Base-by-base conservation (phyloP, 2,329 filamentous ascomycete species). In the Trichoderma sp. region DNA sequence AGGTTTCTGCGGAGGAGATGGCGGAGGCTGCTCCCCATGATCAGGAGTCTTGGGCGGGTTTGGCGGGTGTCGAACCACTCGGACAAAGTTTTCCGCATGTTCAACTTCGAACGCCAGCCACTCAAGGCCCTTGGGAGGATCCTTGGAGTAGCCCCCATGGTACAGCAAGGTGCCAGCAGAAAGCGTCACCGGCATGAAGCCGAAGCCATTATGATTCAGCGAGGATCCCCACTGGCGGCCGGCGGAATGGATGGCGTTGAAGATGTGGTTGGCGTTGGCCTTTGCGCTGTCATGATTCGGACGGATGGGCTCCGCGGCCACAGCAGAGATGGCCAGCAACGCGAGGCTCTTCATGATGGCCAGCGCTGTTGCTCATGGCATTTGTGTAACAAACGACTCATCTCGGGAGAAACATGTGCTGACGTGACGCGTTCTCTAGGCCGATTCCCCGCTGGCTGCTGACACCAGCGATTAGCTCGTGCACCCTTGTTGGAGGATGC, bases 81-180 rank as follows among this genome's bases (percentile, higher is more conserved):
- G n/a, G 0, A 43, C 64, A 16, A 66, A 66, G 39, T 37, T 51
- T 72, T 90, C 82, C 0, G 91, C 89, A 77, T 94, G 91, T 73
- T 94, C 91, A 4, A 90, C 85, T 76, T 94, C 91, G 74, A 93
- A 94, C 0, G 91, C 91, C 1, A 94, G 81, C 90, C 91, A 93
- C 73, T 93, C 89, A 3, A 83, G 85, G 0, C 83, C 84, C 2
- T 78, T 77, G 0, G 91, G 83, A 0, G 83, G 80, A 1, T 83
- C 77, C 0, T 80, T 72, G 0, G 74, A 76, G 10, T 72, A 72
- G 0, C 83, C 84, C 14, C 91, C 91, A 75, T 94, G 91, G 73
- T 93, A 92, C 11, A 93, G 77, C 43, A 89, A 79, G 0, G 88
- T 90, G 3, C 88, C 90, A 21, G 82, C 80, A 0, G 91, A 90